Evolutionary conservation across 2,329 filamentous ascomycete species (phyloP).

Genomic region (Fusarium udum): DNA sequence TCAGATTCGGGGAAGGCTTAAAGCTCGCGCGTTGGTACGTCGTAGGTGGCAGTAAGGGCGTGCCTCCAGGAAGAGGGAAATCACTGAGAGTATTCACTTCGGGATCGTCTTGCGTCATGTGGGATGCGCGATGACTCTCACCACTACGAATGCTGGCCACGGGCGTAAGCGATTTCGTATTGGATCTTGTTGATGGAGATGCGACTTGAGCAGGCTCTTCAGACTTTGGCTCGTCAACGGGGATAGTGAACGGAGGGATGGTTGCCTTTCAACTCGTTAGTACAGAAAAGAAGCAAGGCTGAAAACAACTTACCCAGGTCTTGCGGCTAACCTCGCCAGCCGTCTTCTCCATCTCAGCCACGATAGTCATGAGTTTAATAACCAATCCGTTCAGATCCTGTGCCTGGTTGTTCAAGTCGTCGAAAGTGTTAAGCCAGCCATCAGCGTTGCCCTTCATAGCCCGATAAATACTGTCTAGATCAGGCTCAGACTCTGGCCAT

Average conservation of each 20-base stretch:
- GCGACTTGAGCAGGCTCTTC: constrained; percentile 15
- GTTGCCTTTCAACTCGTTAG: constrained; percentile 36
- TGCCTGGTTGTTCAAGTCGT: constrained; percentile 77
- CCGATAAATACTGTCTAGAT: constrained; percentile 76
- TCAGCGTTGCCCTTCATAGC: constrained; percentile 95
- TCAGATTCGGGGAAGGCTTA: constrained; percentile 17
- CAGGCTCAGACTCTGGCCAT: constrained; percentile 66
- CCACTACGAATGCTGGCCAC: constrained; percentile 36
- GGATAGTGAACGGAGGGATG: constrained; percentile 42
- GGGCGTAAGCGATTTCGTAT: constrained; percentile 15
- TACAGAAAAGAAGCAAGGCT: background rate
- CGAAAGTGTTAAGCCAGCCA: constrained; percentile 85
- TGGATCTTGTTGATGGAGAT: constrained; percentile 21
- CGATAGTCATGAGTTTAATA: constrained; percentile 77
- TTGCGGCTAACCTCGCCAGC: constrained; percentile 85
- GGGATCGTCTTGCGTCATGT: constrained; percentile 12
- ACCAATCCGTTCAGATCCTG: constrained; percentile 75
- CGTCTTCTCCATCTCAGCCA: constrained; percentile 85
- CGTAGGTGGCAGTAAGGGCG: constrained; percentile 41
- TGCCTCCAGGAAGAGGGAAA: constrained; percentile 41
- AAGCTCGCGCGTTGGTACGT: constrained; percentile 30
- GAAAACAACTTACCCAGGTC: constrained; percentile 68
- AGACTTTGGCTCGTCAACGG: constrained; percentile 6
- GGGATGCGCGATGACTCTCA: constrained; percentile 19
- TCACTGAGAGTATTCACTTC: constrained; percentile 42